Evolutionary conservation across 495 filamentous ascomycete species (phyloP).

Genomic region (Patellaria atrata): DNA sequence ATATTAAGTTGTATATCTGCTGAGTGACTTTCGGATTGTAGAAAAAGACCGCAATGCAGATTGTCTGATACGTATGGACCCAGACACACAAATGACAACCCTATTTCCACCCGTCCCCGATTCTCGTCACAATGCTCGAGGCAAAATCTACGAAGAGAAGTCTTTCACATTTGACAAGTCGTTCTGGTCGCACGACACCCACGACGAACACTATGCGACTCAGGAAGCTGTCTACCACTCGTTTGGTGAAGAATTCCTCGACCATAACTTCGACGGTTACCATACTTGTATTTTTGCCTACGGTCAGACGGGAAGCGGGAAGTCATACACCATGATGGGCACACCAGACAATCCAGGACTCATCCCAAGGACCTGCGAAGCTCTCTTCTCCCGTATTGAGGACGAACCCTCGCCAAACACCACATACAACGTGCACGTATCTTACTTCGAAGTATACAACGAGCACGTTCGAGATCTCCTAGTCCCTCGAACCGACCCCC

Average conservation of each 20-base stretch:
- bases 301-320: conserved; percentile 93
- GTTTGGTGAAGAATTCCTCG: conserved; percentile 90
- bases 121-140: conserved; percentile 48
- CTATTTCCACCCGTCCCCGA: conserved; percentile 51
- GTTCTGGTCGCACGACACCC: conserved; percentile 79
- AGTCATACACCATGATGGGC: conserved; percentile 99
- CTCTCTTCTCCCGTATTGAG: conserved; percentile 90
- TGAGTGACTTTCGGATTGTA: conserved; percentile 23
- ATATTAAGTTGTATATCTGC: conserved; percentile 3
- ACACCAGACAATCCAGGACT: conserved; percentile 73
- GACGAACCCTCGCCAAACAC: conserved; percentile 70
- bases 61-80: conserved; percentile 86
- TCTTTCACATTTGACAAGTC: conserved; percentile 92
- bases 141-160: conserved; percentile 77
- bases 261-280: conserved; percentile 99
- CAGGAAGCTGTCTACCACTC: conserved; percentile 93
- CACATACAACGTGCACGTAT: conserved; percentile 90
- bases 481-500: conserved; percentile 57
- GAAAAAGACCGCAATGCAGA: conserved; percentile 66
- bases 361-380: conserved; percentile 93
- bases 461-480: conserved; percentile 95
- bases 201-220: conserved; percentile 61
- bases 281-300: conserved; percentile 99
- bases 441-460: conserved; percentile 99
- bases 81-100: conserved; percentile 62